A percentile compares a stretch with the other conserved stretches of the same genome.
phyloP scores from a whole-genome alignment of 176 grass and related monocot genomes.

The Dactylis glomerata region DNA sequence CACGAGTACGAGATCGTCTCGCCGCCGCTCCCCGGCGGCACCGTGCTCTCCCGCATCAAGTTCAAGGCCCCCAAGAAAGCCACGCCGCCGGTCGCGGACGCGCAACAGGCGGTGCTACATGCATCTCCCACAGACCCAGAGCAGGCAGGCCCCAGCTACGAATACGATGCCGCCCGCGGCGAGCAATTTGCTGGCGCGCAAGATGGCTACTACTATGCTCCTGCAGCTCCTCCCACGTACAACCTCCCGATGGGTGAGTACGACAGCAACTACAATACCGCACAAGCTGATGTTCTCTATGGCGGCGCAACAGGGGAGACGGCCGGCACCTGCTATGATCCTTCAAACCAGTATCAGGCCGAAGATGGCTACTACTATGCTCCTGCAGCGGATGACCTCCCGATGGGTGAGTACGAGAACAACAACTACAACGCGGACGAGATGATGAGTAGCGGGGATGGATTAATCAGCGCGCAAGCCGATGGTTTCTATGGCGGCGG shows the following conservation, averaged over 20 bases:
- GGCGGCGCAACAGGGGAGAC: too few relatives aligned
- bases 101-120: background rate
- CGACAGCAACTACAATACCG: background rate
- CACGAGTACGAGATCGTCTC: background rate
- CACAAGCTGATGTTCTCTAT: too few relatives aligned
- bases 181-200: background rate
- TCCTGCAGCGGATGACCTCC: background rate
- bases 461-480: background rate
- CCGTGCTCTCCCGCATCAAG: conserved; percentile 1
- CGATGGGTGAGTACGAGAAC: background rate
- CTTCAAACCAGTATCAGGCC: too few relatives aligned
- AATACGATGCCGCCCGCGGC: background rate
- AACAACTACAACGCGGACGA: background rate
- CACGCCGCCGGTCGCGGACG: background rate
- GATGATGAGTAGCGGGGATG: background rate
- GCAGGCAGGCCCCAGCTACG: background rate
- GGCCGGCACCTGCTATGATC: too few relatives aligned
- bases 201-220: background rate
- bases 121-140: too few relatives aligned
- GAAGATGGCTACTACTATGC: background rate
- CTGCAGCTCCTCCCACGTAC: background rate
- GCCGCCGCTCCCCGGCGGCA: background rate
- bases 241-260: background rate
- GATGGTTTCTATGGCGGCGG: background rate
- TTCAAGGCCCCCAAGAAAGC: background rate